Base-by-base conservation (phyloP, 345 rosid genomes). In the Raphanus sativus region DNA sequence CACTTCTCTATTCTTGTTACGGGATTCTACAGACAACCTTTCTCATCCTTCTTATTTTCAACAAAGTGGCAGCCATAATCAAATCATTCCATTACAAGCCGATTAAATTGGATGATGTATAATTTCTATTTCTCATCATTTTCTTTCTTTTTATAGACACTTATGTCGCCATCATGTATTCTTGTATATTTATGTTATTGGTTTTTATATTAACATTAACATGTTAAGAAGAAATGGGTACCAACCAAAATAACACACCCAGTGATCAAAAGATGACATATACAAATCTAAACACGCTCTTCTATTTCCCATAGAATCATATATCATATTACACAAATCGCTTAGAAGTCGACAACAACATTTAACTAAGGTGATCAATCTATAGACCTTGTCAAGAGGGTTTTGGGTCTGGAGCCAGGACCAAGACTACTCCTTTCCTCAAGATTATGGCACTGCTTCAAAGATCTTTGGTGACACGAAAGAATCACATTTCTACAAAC, bases 401-500 rank as follows among this genome's bases (percentile, higher is more conserved):
- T 24, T 61, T 69, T 62, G 28, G 52, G 62, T 69, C 26, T 25
- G 64, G 34, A 69, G 34, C 50, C 64, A 50, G 32, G 30, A 62
- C 55, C 68, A 69, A 61, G 74, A 69, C 45, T 9, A 9, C 62
- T 25, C 33, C 6, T 17, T 32, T 52, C 28, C 78, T 52, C 54
- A 6, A 55, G 42, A 26, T 11, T 15, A 56, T 55, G 70, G 65
- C 32, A 40, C 29, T 69, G 70, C 36, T 69, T 33, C 55, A 76
- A 32, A 15, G 62, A 52, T 63, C 38, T 7, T 65, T n/a, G 62
- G 9, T 56, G 38, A 40, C 56, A 29, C 36, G 28, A 70, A 45
- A 71, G 65, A 78, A 78, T 73, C 74, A 67, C 69, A 73, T 73
- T 78, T 73, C 81, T 61, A 67, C 77, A 73, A 67, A 73, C 77